Conservation (phyloP, 139 green algal genomes). For the Pleodorina starrii region DNA sequence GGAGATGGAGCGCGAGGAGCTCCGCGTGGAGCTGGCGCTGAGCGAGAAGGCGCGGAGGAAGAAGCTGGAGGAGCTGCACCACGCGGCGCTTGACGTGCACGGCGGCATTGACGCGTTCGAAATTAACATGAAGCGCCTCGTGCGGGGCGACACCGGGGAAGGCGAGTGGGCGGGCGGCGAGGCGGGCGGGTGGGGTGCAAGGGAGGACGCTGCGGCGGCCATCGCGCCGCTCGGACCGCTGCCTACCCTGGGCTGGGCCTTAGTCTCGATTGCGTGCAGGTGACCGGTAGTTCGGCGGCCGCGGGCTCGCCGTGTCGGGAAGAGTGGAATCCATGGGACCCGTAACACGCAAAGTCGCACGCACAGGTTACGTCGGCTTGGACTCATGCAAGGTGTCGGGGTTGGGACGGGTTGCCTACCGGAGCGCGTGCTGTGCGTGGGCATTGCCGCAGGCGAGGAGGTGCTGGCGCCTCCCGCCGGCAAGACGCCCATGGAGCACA, state of each 20-base stretch:
- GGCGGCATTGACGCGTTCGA: constrained; percentile 83
- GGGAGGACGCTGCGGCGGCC: too few species aligned
- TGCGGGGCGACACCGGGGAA: constrained; percentile 42
- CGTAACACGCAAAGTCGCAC: too few species aligned
- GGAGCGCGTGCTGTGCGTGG: too few species aligned
- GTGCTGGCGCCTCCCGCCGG: constrained; percentile 24
- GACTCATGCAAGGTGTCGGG: too few species aligned
- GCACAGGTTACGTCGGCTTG: too few species aligned
- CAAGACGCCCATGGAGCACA: constrained; percentile 64
- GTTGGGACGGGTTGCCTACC: too few species aligned
- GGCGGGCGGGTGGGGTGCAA: neutral
- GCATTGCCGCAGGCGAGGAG: neutral
- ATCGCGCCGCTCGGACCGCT: too few species aligned
- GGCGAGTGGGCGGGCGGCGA: constrained; percentile 10
- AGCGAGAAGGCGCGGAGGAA: constrained; percentile 58
- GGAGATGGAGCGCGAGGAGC: constrained; percentile 72
- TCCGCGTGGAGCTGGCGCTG: constrained; percentile 76
- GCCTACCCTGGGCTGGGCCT: too few species aligned
- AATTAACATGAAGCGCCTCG: constrained; percentile 80
- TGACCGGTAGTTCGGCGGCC: too few species aligned
- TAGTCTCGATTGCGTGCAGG: too few species aligned
- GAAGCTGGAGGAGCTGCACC: constrained; percentile 50
- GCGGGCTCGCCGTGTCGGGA: too few species aligned
- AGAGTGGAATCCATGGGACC: too few species aligned
- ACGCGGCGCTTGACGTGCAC: constrained; percentile 65